Conservation (phyloP, 345 rosid genomes). For the Tarenaya hassleriana region DNA sequence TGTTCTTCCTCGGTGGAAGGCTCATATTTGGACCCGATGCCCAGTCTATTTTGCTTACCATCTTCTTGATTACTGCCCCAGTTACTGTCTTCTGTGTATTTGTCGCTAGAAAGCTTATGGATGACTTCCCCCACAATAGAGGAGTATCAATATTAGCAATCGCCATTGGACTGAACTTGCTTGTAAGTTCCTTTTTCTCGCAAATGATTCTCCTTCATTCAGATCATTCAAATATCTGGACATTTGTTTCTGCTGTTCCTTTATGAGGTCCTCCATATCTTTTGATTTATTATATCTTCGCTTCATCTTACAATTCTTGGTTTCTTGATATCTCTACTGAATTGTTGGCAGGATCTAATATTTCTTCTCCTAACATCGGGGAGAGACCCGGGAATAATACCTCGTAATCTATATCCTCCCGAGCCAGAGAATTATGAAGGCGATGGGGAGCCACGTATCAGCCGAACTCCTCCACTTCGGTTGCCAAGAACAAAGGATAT, state of each 20-base stretch:
- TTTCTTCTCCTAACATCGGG: conserved; percentile 71
- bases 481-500: conserved; percentile 61
- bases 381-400: conserved; percentile 96
- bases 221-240: conserved; percentile 24
- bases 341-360: conserved; percentile 47
- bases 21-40: conserved; percentile 94
- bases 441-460: conserved; percentile 28
- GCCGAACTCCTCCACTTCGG: conserved; percentile 45
- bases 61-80: conserved; percentile 68
- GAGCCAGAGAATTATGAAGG: conserved; percentile 46
- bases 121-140: conserved; percentile 57
- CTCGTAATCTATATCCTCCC: conserved; percentile 60
- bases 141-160: conserved; percentile 62
- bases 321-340: conserved; percentile 5
- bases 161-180: conserved; percentile 39
- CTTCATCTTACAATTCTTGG: conserved; percentile 2
- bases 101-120: conserved; percentile 59
- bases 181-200: conserved; percentile 46
- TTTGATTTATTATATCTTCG: background rate
- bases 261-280: too few relatives aligned
- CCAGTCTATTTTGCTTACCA: conserved; percentile 47
- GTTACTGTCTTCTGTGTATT: conserved; percentile 64
- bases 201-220: conserved; percentile 15
- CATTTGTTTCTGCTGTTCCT: too few relatives aligned
- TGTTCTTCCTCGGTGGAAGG: conserved; percentile 64